Conservation (phyloP, 495 filamentous ascomycete species). For the Schizothecium vesticola region DNA sequence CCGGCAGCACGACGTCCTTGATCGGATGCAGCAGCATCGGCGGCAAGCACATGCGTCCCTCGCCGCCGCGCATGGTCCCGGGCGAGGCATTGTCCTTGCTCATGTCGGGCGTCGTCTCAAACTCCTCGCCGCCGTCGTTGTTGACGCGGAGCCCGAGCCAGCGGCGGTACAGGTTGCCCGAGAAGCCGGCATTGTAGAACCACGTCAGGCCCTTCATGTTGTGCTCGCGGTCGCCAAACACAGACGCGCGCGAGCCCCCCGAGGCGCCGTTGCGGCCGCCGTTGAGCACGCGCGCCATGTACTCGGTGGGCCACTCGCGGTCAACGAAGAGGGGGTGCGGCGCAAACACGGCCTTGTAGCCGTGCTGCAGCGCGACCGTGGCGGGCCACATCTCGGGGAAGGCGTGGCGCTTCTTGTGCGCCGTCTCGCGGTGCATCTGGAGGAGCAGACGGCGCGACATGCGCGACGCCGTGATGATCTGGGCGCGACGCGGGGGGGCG, state of each 20-base stretch:
- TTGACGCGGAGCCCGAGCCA: conserved; percentile 85
- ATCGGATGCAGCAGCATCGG: conserved; percentile 91
- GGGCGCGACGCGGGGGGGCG: conserved; percentile 72
- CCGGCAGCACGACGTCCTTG: conserved; percentile 75
- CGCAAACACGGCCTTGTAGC: conserved; percentile 88
- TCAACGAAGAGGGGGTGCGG: conserved; percentile 92
- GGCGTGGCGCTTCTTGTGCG: conserved; percentile 73
- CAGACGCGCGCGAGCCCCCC: conserved; percentile 61
- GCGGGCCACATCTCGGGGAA: conserved; percentile 97
- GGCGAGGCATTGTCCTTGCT: conserved; percentile 44
- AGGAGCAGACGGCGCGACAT: conserved; percentile 75
- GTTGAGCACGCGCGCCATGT: conserved; percentile 79
- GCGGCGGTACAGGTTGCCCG: conserved; percentile 73
- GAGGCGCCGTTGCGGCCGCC: conserved; percentile 75
- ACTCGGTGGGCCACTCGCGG: conserved; percentile 75
- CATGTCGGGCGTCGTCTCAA: conserved; percentile 56
- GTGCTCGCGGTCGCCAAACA: conserved; percentile 84
- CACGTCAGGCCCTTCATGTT: conserved; percentile 85
- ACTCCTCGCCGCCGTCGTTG: conserved; percentile 79
- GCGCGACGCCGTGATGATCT: conserved; percentile 81
- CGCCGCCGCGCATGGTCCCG: conserved; percentile 48
- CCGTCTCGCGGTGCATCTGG: conserved; percentile 87
- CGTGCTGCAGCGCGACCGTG: conserved; percentile 81
- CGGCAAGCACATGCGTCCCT: conserved; percentile 89
- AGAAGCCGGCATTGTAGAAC: conserved; percentile 90